Conservation (phyloP, 768 basidiomycete species). For the Auriscalpium vulgare region DNA sequence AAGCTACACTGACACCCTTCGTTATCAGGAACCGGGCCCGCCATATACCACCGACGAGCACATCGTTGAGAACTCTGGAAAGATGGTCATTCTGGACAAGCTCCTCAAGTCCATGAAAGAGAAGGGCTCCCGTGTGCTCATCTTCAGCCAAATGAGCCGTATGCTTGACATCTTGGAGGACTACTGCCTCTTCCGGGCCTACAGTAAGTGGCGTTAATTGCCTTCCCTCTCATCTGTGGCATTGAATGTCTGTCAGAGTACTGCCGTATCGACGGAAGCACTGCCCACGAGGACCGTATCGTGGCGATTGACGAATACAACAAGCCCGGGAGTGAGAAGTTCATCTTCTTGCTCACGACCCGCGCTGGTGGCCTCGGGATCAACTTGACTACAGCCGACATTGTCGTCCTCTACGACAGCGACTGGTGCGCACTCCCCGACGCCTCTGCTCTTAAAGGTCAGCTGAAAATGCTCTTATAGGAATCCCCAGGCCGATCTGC, state of each 20-base stretch:
- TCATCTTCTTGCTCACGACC: conserved; percentile 93
- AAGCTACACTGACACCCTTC: background rate
- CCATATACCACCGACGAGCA: conserved; percentile 99
- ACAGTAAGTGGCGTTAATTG: conserved; percentile 45
- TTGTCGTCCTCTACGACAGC: conserved; percentile 92
- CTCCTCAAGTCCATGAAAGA: conserved; percentile 79
- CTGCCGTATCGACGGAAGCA: conserved; percentile 93
- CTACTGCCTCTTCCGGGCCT: conserved; percentile 86
- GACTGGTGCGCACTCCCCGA: conserved; percentile 60
- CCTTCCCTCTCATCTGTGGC: conserved; percentile 1
- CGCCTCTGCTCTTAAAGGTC: background rate
- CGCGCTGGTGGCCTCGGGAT: conserved; percentile 96
- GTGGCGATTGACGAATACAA: conserved; percentile 97
- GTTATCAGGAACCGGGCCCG: conserved; percentile 86
- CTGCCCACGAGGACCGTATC: conserved; percentile 95
- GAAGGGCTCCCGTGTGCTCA: conserved; percentile 91
- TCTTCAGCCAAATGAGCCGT: conserved; percentile 99
- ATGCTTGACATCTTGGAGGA: conserved; percentile 96
- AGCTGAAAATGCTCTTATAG: conserved; percentile 27
- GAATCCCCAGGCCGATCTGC: conserved; percentile 98
- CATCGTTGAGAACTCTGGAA: conserved; percentile 87
- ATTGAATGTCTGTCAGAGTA: conserved; percentile 50
- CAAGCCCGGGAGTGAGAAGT: conserved; percentile 87
- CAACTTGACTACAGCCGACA: conserved; percentile 89
- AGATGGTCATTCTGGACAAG: conserved; percentile 97